Conservation (phyloP, 495 filamentous ascomycete genomes). For the Paragyromitra xinjiangensis region DNA sequence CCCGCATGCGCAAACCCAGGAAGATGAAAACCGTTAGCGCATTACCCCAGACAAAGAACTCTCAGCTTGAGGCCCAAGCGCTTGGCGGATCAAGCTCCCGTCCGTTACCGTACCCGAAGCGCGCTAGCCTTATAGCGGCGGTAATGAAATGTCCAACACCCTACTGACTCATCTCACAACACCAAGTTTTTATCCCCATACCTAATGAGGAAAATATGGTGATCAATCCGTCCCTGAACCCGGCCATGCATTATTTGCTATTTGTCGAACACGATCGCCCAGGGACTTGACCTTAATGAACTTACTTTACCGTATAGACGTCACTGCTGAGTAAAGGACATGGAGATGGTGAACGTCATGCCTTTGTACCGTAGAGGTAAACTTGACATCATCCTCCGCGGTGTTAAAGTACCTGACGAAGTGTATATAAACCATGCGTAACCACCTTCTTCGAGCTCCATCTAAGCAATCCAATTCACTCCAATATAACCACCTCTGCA, state of each 20-base stretch:
- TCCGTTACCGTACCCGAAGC: neutral
- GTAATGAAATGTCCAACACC: neutral
- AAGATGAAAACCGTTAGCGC: neutral
- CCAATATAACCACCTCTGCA: neutral
- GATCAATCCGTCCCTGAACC: conserved; percentile 1
- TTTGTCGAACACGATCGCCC: neutral
- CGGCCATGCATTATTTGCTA: conserved; percentile 6
- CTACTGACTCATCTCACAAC: neutral
- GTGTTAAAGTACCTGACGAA: neutral
- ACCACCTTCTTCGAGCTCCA: neutral
- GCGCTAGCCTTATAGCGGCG: neutral
- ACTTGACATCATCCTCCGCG: conserved; percentile 45
- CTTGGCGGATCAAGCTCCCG: conserved; percentile 3
- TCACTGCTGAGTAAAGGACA: conserved; percentile 5
- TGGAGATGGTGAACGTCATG: conserved; percentile 14
- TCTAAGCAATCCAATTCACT: neutral
- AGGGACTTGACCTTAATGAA: neutral
- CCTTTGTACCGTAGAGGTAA: neutral
- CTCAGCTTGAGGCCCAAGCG: neutral
- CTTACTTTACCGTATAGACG: neutral
- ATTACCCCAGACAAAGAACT: neutral
- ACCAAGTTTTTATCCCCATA: neutral
- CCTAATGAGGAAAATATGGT: neutral
- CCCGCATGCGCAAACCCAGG: neutral
- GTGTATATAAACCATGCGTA: conserved; percentile 28